phyloP scores from a whole-genome alignment of 805 yeast genomes.

The Wickerhamiella qilinensis region DNA sequence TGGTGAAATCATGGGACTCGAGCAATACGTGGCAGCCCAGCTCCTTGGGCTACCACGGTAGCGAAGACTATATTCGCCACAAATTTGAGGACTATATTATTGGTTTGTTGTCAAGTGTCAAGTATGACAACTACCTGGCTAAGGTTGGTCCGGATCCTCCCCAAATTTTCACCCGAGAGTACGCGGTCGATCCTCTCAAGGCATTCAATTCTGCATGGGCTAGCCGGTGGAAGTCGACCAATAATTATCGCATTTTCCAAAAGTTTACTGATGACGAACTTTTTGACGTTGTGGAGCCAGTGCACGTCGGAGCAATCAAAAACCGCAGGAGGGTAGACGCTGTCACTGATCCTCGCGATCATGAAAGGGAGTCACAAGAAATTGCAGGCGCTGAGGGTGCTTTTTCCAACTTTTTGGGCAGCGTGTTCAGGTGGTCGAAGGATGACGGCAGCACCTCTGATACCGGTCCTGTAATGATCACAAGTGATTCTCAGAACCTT shows the following conservation, averaged over 20 bases:
- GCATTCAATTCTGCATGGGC: constrained; percentile 33
- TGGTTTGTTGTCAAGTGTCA: constrained; percentile 55
- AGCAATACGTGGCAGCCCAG: constrained; percentile 27
- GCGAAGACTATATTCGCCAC: constrained; percentile 76
- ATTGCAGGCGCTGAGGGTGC: too few species aligned
- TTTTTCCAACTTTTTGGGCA: background rate
- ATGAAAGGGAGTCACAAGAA: constrained; percentile 1
- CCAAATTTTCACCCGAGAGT: constrained; percentile 15
- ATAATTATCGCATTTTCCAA: constrained; percentile 39
- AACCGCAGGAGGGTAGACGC: constrained; percentile 1
- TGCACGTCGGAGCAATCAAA: constrained; percentile 6
- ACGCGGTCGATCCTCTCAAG: constrained; percentile 24
- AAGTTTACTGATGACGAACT: constrained; percentile 49
- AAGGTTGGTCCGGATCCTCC: constrained; percentile 26
- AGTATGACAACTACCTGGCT: constrained; percentile 44
- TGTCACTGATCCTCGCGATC: constrained; percentile 1
- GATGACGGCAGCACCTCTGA: background rate
- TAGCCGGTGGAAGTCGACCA: constrained; percentile 36
- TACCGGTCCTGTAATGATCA: background rate
- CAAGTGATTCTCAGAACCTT: background rate
- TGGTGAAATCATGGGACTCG: constrained; percentile 25
- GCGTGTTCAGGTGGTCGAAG: background rate
- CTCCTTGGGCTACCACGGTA: constrained; percentile 41
- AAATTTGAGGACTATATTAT: constrained; percentile 82
- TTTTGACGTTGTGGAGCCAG: constrained; percentile 42